Base-by-base conservation (phyloP, 805 yeast genomes). In the Ogataea methylovora region DNA sequence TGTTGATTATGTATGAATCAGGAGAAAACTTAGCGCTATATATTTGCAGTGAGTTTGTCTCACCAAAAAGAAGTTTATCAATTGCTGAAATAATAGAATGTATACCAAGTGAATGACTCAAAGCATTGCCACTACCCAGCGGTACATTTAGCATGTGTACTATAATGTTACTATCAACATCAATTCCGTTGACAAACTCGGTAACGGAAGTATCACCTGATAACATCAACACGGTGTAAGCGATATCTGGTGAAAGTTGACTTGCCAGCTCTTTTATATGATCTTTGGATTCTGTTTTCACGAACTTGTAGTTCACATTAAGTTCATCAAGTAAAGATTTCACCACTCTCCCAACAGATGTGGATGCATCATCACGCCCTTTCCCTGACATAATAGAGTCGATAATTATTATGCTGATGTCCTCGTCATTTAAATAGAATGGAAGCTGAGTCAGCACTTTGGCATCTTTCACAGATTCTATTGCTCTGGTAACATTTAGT, bases 131-230 rank as follows among this genome's bases (percentile, higher is more conserved):
- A 1, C 94, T 81, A 1, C 97, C 97, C 39, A 77, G 65, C 0
- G 96, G 94, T 12, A 88, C 52, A 25, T 60, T 59, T 24, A 58
- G 44, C 2, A 73, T 34, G 1, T 46, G 43, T 14, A 40, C 15
- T 14, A 34, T 22, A 10, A 41, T 27, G 3, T 13, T 14, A 5
- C 21, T 2, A 8, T 23, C 20, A 18, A 11, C 8, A 4, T 29
- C 23, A 3, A 69, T 51, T 14, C 55, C 62, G 51, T 87, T 87
- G 36, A 85, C 45, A 33, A 88, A 73, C 52, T 88, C 97, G 32
- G 71, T 75, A 5, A 85, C 61, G 1, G 94, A 78, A 1, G 96
- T 87, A 50, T 88, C 97, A 2, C 97, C 97, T 25, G 94, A 81
- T 8, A 88, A 55, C 24, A 87, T 59, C 2, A 84, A 51, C 8